Evolutionary conservation across 345 rosid species (phyloP).

Genomic region (Nasturtium officinale): DNA sequence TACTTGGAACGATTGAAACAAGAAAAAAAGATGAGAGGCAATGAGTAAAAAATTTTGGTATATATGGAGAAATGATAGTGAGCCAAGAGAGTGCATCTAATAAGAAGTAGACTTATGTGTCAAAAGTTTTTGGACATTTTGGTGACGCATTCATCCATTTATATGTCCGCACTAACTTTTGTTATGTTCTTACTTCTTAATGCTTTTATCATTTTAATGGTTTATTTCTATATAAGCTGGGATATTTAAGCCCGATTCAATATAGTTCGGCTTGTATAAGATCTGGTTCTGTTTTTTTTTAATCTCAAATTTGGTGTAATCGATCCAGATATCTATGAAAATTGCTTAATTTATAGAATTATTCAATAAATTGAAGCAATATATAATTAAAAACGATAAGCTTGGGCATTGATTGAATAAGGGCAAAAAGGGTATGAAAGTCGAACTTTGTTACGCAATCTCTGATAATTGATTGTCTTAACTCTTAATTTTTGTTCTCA

Average conservation of each 20-base stretch:
- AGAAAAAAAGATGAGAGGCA: constrained; percentile 10
- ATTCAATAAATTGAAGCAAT: neutral
- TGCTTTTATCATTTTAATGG: neutral
- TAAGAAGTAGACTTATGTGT: constrained; percentile 15
- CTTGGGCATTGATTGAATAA: constrained; percentile 5
- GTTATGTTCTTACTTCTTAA: constrained; percentile 18
- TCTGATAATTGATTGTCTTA: constrained; percentile 20
- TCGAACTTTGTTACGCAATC: constrained; percentile 23
- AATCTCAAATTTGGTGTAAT: neutral
- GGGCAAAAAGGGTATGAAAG: neutral
- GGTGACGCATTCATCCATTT: constrained; percentile 24
- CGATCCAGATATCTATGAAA: neutral
- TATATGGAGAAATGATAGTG: neutral
- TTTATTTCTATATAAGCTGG: neutral
- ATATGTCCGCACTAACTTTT: constrained; percentile 26
- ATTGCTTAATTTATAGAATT: neutral
- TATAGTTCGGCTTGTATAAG: neutral
- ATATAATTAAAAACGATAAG: neutral
- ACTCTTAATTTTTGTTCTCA: constrained; percentile 9
- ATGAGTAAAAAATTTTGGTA: neutral
- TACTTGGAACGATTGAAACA: neutral
- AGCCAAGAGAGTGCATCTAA: constrained; percentile 26
- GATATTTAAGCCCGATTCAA: neutral
- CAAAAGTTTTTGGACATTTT: constrained; percentile 25
- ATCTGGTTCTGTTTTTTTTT: neutral